Base-by-base conservation (phyloP, 2,329 filamentous ascomycete genomes). In the Rhynchosporium graminicola region DNA sequence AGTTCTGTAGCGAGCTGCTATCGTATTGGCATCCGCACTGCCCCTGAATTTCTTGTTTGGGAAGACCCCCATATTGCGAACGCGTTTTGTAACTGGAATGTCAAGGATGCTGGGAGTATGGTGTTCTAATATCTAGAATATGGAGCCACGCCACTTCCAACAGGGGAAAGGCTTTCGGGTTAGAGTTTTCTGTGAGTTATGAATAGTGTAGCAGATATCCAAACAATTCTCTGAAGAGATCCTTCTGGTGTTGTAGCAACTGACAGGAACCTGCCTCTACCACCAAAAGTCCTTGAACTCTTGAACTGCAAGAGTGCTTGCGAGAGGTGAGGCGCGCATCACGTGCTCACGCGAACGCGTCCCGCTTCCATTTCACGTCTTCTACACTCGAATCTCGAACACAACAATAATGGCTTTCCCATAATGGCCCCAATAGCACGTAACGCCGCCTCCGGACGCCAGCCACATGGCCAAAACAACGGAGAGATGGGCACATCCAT, bases 1-100 rank as follows among this genome's bases (percentile, higher is more conserved):
- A 38, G 83, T 80, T 62, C 95, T 90, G 80, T 99, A 99, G 65
- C 82, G 82, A 62, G 88, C 84, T 57, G 90, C 91, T 69, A 96
- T 78, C 10, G 83, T 85, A 76, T 87, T 87, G 66, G 84, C 78
- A 65, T 91, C 84, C 63, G 86, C 82, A 40, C 88, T 77, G 46
- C 86, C 79, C 66, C 87, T 87, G 76, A 89, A 96, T 65, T 86
- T 88, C 70, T 91, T 91, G 67, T 79, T 83, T 66, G 80, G 83
- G 73, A 94, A 94, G 55, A 65, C 63, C 13, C 57, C 63, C 63
- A 65, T 65, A 9, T 28, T 62, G 38, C 15, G 28, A 15, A 26
- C 31, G 31, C n/a, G 46, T 8, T 45, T 6, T 50, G 13, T 15
- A 47, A n/a, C n/a, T n/a, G 38, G 10, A 31, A n/a, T 13, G 26